A percentile compares a stretch with the other conserved stretches of the same genome.
Conservation (phyloP, 352 stramenopile species). For the Pythium dissimile region DNA sequence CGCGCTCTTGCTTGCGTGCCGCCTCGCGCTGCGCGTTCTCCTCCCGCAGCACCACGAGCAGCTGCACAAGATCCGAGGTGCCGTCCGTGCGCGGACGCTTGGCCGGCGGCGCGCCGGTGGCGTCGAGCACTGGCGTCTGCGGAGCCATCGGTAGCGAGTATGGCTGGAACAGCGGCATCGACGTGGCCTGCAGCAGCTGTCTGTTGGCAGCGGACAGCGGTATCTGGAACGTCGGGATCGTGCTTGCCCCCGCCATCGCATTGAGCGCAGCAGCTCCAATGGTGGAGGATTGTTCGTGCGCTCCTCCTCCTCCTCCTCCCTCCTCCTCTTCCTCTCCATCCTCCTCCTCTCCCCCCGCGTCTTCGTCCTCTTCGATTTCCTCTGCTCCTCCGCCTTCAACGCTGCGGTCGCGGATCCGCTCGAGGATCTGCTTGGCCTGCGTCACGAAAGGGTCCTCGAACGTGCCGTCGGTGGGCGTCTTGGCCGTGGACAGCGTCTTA, state of each 20-base stretch:
- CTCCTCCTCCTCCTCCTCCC: neutral
- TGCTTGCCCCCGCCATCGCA: neutral
- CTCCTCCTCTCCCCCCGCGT: neutral
- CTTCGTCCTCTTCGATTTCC: neutral
- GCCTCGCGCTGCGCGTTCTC: conserved; percentile 11
- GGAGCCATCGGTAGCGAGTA: neutral
- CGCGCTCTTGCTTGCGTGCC: neutral
- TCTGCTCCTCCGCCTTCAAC: neutral
- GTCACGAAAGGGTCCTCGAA: neutral
- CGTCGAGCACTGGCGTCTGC: neutral
- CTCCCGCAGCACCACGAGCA: conserved; percentile 7
- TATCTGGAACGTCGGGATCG: neutral
- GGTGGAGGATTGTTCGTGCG: neutral
- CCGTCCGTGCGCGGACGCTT: neutral
- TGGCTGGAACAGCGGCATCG: neutral
- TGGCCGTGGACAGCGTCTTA: too few relatives aligned
- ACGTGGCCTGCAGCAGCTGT: neutral
- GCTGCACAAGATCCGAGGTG: conserved; percentile 3
- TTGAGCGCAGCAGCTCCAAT: neutral
- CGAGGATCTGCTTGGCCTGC: neutral
- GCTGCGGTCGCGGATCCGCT: neutral
- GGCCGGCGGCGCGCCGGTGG: neutral
- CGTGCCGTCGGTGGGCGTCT: neutral
- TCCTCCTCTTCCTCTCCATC: neutral
- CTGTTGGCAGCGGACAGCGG: neutral